Base-by-base conservation (phyloP, 192 early-diverging fungal species). In the Linderina pennispora region DNA sequence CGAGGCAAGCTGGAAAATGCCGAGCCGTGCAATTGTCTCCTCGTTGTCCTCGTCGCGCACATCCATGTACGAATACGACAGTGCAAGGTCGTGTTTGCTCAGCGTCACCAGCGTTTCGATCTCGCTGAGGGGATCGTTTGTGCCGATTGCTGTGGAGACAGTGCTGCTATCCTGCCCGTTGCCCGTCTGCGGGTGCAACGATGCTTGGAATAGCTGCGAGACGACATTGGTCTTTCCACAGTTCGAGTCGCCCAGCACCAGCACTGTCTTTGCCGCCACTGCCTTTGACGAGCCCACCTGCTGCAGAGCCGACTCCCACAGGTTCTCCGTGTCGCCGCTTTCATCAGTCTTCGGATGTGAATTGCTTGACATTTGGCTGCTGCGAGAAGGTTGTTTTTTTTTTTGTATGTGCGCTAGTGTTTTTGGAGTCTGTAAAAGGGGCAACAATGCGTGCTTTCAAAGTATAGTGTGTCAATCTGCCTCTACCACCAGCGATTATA, bases 41-140 rank as follows among this genome's bases (percentile, higher is more conserved):
- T 89, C 88, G 53, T 84, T 82, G 43, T 92, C 91, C 38, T 92
- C 94, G 53, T 97, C 92, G 40, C 80, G 75, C 33, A 93, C 78
- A 43, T 93, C 88, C 55, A 85, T 75, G 74, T 80, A 92, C 4
- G 84, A 80, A 48, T 87, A 94, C 25, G 84, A 79, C 24, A 94
- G 70, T n/a, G 86, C 90, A 48, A 93, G 65, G 43, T 90, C 86
- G 47, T 77, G 78, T 53, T 78, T 70, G 51, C 53, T 73, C 56
- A 72, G 61, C 40, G 65, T 65, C 35, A 46, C 66, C 26, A 40
- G 36, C 7, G 47, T 36, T n/a, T 58, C 69, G 4, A 54, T 32
- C 11, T 56, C 63, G 2, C 41, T 13, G n/a, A 39, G 31, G 13
- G 47, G 49, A 37, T 54, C 61, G 46, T 48, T 66, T 32, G 55